phyloP scores from a whole-genome alignment of 805 yeast species.

The Saturnispora dispora region DNA sequence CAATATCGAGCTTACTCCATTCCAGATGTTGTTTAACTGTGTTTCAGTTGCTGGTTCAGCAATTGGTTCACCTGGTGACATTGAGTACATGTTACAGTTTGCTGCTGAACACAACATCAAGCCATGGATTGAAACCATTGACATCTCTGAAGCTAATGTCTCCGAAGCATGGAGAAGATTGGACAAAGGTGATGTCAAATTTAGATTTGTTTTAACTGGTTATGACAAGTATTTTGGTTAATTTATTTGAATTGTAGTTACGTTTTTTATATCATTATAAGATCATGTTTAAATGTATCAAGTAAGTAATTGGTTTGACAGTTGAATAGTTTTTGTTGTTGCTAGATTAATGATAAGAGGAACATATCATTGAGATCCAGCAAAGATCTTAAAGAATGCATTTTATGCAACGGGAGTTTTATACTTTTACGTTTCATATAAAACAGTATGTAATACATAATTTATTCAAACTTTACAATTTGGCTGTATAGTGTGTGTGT shows the following conservation, averaged over 20 bases:
- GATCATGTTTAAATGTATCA: too few relatives aligned
- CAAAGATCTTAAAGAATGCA: too few relatives aligned
- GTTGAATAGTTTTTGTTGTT: too few relatives aligned
- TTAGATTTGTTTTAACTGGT: constrained; percentile 43
- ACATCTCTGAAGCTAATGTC: constrained; percentile 35
- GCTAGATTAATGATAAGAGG: too few relatives aligned
- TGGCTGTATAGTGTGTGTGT: not conserved
- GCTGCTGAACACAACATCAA: constrained; percentile 37
- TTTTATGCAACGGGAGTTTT: too few relatives aligned
- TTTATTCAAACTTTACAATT: not conserved
- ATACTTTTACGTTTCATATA: too few relatives aligned
- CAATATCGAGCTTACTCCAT: constrained; percentile 26
- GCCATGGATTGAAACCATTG: constrained; percentile 44
- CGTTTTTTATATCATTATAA: too few relatives aligned
- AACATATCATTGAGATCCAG: too few relatives aligned
- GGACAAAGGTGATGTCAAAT: constrained; percentile 40
- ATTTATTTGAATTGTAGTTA: not conserved
- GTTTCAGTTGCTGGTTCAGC: constrained; percentile 27
- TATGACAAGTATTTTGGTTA: constrained; percentile 29
- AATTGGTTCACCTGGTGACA: constrained; percentile 39
- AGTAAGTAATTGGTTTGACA: too few relatives aligned
- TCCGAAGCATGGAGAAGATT: constrained; percentile 37
- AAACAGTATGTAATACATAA: not conserved
- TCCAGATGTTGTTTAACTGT: constrained; percentile 27
- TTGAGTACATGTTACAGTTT: constrained; percentile 36